Conservation (phyloP, 495 filamentous ascomycete species). For the Thozetella sp. region DNA sequence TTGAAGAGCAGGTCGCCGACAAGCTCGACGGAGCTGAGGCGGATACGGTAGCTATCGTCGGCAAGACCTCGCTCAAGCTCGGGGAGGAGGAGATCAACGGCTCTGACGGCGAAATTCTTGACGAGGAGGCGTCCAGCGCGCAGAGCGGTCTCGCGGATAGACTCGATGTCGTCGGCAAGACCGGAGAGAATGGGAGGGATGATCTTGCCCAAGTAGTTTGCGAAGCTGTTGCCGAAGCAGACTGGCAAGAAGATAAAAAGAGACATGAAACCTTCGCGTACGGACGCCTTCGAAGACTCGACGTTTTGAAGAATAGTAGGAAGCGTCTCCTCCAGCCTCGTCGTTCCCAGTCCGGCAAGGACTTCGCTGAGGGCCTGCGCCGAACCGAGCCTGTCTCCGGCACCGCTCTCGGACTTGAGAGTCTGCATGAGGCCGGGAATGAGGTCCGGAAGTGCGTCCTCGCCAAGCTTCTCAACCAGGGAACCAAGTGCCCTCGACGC, state of each 20-base stretch:
- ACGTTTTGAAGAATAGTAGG: conserved; percentile 97
- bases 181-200: conserved; percentile 95
- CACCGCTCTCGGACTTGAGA: conserved; percentile 94
- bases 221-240: conserved; percentile 98
- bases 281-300: conserved; percentile 83
- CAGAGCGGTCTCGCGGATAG: conserved; percentile 91
- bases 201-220: conserved; percentile 91
- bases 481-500: conserved; percentile 96
- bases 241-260: conserved; percentile 98
- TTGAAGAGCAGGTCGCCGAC: conserved; percentile 98
- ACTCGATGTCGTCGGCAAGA: conserved; percentile 92
- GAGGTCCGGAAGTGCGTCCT: conserved; percentile 94
- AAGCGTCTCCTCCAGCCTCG: conserved; percentile 90
- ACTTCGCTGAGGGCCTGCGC: conserved; percentile 97
- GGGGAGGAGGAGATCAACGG: conserved; percentile 90
- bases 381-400: conserved; percentile 92
- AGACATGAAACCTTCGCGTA: conserved; percentile 98
- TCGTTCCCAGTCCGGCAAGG: conserved; percentile 89
- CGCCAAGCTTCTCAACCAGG: conserved; percentile 93
- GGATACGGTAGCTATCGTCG: conserved; percentile 93
- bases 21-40: conserved; percentile 95
- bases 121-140: conserved; percentile 91
- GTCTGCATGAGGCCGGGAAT: conserved; percentile 97
- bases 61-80: conserved; percentile 95
- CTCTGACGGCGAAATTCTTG: conserved; percentile 95